These are phyloP conservation scores for Zygosaccharomyces bisporus DNA, from an alignment of 805 yeast species.

Conservation along the genomic window DNA sequence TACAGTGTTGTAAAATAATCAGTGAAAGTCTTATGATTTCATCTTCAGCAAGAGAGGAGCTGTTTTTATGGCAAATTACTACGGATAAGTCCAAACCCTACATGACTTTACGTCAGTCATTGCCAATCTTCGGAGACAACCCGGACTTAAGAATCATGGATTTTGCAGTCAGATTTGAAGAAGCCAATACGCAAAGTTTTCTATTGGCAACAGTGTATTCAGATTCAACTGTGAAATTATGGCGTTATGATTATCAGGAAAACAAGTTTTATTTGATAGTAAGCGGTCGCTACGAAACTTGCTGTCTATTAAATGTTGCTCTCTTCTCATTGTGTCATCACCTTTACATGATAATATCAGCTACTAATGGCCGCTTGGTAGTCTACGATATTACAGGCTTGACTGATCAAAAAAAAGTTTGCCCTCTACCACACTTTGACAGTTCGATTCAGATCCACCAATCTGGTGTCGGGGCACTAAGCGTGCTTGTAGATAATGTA, in stretches of 20 bases:
- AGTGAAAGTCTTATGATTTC: conserved; percentile 46
- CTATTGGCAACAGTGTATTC: conserved; percentile 71
- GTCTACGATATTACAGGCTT: conserved; percentile 50
- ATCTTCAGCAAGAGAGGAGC: conserved; percentile 85
- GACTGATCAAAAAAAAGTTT: background rate
- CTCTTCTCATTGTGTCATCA: conserved; percentile 37
- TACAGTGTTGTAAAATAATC: conserved; percentile 69
- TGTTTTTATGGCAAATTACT: conserved; percentile 69
- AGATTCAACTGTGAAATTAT: conserved; percentile 69
- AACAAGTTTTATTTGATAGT: conserved; percentile 44
- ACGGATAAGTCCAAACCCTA: conserved; percentile 40
- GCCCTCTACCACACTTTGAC: conserved; percentile 11
- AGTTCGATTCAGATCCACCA: conserved; percentile 64
- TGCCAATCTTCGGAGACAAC: conserved; percentile 53
- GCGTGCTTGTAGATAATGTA: conserved; percentile 21
- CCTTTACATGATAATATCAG: conserved; percentile 48
- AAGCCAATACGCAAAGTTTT: conserved; percentile 18
- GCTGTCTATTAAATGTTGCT: conserved; percentile 69
- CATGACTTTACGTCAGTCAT: conserved; percentile 46
- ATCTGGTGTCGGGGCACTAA: conserved; percentile 74
- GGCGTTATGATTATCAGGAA: conserved; percentile 45
- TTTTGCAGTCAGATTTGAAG: conserved; percentile 50
- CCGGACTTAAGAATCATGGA: conserved; percentile 93
- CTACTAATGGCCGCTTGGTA: conserved; percentile 80
- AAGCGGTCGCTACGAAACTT: conserved; percentile 57